Percentiles rank a stretch among this genome's conserved stretches.
phyloP scores from a whole-genome alignment of 2,329 filamentous ascomycete genomes.

The Lachnellula arida region DNA sequence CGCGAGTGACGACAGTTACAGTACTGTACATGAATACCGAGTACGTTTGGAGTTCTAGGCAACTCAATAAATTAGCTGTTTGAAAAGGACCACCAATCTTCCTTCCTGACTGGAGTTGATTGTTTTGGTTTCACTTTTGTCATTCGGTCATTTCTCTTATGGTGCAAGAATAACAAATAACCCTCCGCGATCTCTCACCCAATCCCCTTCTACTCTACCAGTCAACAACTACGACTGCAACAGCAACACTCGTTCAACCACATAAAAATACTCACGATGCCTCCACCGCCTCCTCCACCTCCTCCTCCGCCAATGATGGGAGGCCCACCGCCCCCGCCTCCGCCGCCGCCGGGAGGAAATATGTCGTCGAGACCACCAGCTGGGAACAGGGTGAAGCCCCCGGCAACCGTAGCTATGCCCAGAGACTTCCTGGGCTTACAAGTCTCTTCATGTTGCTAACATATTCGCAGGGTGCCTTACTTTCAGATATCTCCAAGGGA shows the following conservation, averaged over 20 bases:
- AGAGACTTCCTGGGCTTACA: conserved; percentile 17
- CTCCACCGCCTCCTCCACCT: conserved; percentile 58
- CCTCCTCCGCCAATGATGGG: conserved; percentile 54
- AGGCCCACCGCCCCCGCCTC: conserved; percentile 57
- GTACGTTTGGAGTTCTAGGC: neutral
- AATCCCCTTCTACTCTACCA: neutral
- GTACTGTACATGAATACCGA: no score
- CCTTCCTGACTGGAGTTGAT: neutral
- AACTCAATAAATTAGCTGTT: neutral
- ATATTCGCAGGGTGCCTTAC: conserved; percentile 66
- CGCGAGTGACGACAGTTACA: conserved; percentile 10
- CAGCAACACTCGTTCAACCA: neutral
- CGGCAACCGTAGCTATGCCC: conserved; percentile 19
- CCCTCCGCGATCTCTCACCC: neutral
- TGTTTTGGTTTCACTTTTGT: neutral
- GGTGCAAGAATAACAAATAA: neutral
- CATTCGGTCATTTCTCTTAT: neutral
- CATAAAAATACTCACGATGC: conserved; percentile 12
- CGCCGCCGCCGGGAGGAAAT: conserved; percentile 56
- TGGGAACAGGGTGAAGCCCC: conserved; percentile 56
- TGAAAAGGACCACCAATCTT: neutral
- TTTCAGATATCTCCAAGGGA: conserved; percentile 85
- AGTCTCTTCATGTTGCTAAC: conserved; percentile 25
- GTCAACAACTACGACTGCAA: neutral
- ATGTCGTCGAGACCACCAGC: conserved; percentile 56